Evolutionary conservation across 1,139 yeast genomes (phyloP).

Genomic region (Sugiyamaella japonica): DNA sequence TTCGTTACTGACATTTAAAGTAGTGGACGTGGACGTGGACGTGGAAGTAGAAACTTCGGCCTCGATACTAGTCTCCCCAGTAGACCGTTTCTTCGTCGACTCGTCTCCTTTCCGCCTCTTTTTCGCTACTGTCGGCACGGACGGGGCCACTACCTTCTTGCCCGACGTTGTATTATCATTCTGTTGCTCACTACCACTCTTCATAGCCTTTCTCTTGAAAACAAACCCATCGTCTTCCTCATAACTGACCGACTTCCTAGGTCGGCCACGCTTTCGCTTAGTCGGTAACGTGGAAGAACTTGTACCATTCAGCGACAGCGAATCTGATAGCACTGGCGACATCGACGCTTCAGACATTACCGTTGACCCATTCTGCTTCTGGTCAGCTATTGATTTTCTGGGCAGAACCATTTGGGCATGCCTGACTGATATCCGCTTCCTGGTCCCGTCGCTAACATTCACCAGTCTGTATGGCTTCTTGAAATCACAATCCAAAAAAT

Average conservation of each 20-base stretch:
- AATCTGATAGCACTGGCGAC: neutral
- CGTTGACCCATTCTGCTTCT: slow-evolving; percentile 8
- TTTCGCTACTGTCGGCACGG: neutral
- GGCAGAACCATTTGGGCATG: slow-evolving; percentile 12
- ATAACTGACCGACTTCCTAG: slow-evolving; percentile 3
- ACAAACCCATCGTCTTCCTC: slow-evolving; percentile 31
- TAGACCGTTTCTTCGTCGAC: neutral
- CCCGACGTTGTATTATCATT: neutral
- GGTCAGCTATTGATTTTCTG: slow-evolving; percentile 10
- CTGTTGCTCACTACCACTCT: neutral
- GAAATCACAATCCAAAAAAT: neutral
- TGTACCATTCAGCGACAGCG: neutral
- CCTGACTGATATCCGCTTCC: neutral
- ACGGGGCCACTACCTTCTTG: too few species aligned
- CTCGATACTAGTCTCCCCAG: too few species aligned
- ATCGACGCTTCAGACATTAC: too few species aligned
- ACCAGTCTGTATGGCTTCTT: neutral
- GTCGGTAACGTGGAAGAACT: neutral
- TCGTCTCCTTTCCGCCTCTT: neutral
- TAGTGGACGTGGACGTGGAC: neutral
- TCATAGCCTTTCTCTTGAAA: slow-evolving; percentile 20
- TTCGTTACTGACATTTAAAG: neutral
- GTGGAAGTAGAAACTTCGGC: too few species aligned
- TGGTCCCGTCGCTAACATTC: neutral
- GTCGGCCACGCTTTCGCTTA: slow-evolving; percentile 4